phyloP scores from a whole-genome alignment of 139 green algal species.

The Marvania coccoides region DNA sequence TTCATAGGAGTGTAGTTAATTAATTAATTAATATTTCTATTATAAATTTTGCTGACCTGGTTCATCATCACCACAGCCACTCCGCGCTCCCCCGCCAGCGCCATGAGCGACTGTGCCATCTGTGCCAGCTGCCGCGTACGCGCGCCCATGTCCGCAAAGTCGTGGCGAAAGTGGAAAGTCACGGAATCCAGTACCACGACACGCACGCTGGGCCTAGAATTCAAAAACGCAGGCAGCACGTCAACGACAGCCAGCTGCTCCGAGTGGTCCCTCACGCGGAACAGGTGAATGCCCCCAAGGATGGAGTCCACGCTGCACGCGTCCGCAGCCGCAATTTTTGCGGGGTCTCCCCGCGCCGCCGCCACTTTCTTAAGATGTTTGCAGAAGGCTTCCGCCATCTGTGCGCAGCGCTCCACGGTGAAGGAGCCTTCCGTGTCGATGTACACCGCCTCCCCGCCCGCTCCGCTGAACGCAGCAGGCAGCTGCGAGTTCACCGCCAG shows the following conservation, averaged over 20 bases:
- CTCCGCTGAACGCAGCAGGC: constrained; percentile 44
- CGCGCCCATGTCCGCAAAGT: constrained; percentile 66
- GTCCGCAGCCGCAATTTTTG: constrained; percentile 5
- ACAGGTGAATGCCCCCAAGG: constrained; percentile 64
- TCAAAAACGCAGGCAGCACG: constrained; percentile 46
- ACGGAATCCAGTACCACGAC: constrained; percentile 83
- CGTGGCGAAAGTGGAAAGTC: constrained; percentile 89
- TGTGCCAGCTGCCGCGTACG: constrained; percentile 61
- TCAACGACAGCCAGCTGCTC: constrained; percentile 72
- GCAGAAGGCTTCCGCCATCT: constrained; percentile 63
- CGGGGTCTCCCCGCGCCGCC: neutral
- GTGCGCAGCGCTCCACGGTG: constrained; percentile 63
- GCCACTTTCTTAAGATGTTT: constrained; percentile 33
- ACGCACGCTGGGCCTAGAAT: constrained; percentile 32
- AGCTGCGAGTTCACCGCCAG: constrained; percentile 69
- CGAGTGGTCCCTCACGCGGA: constrained; percentile 59
- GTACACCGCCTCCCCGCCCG: constrained; percentile 62
- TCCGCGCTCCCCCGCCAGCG: constrained; percentile 50
- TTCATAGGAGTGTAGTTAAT: too few relatives aligned
- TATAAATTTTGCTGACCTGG: too few relatives aligned
- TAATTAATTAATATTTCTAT: too few relatives aligned
- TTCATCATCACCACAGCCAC: constrained; percentile 81
- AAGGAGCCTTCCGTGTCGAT: constrained; percentile 92
- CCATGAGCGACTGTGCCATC: constrained; percentile 75
- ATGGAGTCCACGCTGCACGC: constrained; percentile 39